Evolutionary conservation across 1,284 basidiomycete genomes (phyloP).

Genomic region (Trichosporon faecale): DNA sequence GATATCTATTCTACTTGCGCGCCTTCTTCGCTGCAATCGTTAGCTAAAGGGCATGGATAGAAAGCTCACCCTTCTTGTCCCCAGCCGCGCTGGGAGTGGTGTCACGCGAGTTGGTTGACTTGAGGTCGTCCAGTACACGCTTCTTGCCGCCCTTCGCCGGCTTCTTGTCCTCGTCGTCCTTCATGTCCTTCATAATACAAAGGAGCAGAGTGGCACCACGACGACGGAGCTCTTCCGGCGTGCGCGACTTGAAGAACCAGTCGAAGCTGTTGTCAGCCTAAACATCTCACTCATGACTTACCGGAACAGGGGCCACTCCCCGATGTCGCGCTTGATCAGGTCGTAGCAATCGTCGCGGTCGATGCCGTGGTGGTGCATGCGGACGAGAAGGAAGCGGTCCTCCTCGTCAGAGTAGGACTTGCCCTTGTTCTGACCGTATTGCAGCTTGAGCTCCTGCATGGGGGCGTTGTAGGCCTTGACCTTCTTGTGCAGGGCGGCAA

Average conservation of each 20-base stretch:
- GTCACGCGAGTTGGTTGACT: constrained; percentile 44
- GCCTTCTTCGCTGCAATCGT: constrained; percentile 36
- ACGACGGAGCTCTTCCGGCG: constrained; percentile 83
- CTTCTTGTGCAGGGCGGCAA: constrained; percentile 81
- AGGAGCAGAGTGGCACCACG: constrained; percentile 83
- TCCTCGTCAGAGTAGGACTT: constrained; percentile 97
- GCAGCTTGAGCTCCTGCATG: constrained; percentile 91
- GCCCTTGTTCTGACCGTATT: constrained; percentile 91
- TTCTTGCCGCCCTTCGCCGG: constrained; percentile 50
- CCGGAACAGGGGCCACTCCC: constrained; percentile 91
- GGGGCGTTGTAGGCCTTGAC: constrained; percentile 77
- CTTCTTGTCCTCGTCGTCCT: constrained; percentile 58
- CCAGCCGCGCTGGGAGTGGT: constrained; percentile 39
- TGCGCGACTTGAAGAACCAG: constrained; percentile 97
- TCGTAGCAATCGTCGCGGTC: constrained; percentile 90
- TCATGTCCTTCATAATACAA: constrained; percentile 84
- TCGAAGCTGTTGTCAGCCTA: constrained; percentile 60
- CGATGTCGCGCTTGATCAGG: constrained; percentile 91
- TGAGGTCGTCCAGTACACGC: constrained; percentile 53
- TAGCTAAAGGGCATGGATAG: background rate
- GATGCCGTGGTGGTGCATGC: constrained; percentile 88
- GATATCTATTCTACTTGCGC: constrained; percentile 28
- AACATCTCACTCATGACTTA: background rate
- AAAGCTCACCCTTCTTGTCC: constrained; percentile 27
- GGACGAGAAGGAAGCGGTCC: constrained; percentile 89